Evolutionary conservation across 2,329 filamentous ascomycete species (phyloP), one percentile per base, ranked within the genome.

Genomic region (Hymenotorrendiella dingleyae): DNA sequence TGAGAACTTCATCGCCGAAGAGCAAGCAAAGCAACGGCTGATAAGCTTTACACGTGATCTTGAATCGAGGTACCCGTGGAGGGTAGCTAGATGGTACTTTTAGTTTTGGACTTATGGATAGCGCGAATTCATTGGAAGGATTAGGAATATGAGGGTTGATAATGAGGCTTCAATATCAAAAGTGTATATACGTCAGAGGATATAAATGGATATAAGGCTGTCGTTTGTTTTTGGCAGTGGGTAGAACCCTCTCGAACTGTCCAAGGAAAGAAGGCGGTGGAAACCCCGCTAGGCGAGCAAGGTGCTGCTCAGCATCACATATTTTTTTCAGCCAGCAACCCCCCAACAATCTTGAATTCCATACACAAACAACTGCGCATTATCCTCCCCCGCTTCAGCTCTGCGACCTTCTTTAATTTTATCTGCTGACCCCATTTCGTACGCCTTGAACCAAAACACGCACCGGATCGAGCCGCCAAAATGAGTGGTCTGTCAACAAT

Each of bases 401-500:
- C 29, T 24, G 28, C 24, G 20, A 35, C 32, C 14, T 24, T 36
- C 33, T 28, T 28, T 36, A 5, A 8, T 22, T 12, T 12, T 11
- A 10, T 22, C 24, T 22, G 33, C 40, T n/a, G 29, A 36, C 23
- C 17, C 32, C 30, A 17, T 34, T 34, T 19, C 10, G n/a, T n/a
- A n/a, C 23, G 20, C 39, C 29, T 27, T 19, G 11, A n/a, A 21
- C 12, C 30, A 28, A 32, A 21, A 34, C 20, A 35, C 21, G 14
- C 22, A 7, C 21, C 11, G 10, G 20, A 21, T 17, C 20, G 36
- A 42, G 34, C 36, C 38, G 42, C 44, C 29, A 53, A 52, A 39
- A 54, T 54, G 52, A 54, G 52, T 50, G 53, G 53, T 55, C 47
- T 46, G 46, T 48, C 23, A 29, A 44, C 32, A 45, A 40, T 33